phyloP scores from a whole-genome alignment of 331 rosid genomes.

The Malus hybrid region DNA sequence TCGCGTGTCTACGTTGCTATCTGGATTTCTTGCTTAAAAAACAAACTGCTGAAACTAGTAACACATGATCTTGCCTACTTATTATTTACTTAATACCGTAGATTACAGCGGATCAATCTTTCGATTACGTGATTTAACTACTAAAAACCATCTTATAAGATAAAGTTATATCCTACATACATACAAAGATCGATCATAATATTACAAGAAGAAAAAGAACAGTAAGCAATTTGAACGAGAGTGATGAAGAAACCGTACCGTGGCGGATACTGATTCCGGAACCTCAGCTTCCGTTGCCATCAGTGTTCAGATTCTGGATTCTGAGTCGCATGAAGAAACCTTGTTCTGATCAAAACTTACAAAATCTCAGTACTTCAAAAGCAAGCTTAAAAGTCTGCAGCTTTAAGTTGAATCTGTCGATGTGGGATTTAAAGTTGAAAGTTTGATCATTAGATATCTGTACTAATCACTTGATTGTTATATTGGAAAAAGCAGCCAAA shows the following conservation, averaged over 20 bases:
- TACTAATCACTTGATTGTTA: slow-evolving; percentile 15
- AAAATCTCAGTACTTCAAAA: neutral
- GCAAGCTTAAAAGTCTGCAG: neutral
- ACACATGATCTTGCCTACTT: neutral
- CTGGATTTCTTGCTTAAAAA: no score
- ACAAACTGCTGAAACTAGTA: neutral
- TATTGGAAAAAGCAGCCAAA: slow-evolving; percentile 16
- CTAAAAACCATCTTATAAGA: neutral
- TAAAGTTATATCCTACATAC: neutral
- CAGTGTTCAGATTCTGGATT: slow-evolving; percentile 4
- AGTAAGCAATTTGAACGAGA: slow-evolving; percentile 2
- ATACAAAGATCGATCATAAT: neutral
- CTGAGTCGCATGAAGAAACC: slow-evolving; percentile 19
- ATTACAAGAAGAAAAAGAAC: neutral
- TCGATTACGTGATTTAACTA: neutral
- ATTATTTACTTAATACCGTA: neutral
- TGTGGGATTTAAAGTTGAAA: neutral
- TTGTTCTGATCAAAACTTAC: slow-evolving; percentile 5
- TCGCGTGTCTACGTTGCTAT: neutral
- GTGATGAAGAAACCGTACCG: slow-evolving; percentile 14
- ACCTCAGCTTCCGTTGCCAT: slow-evolving; percentile 41
- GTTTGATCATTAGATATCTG: slow-evolving; percentile 6
- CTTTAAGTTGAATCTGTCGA: slow-evolving; percentile 7
- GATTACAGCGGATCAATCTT: no score
- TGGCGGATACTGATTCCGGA: slow-evolving; percentile 23